phyloP scores from a whole-genome alignment of 371 early-diverging fungal genomes.

The Mortierella sp. region DNA sequence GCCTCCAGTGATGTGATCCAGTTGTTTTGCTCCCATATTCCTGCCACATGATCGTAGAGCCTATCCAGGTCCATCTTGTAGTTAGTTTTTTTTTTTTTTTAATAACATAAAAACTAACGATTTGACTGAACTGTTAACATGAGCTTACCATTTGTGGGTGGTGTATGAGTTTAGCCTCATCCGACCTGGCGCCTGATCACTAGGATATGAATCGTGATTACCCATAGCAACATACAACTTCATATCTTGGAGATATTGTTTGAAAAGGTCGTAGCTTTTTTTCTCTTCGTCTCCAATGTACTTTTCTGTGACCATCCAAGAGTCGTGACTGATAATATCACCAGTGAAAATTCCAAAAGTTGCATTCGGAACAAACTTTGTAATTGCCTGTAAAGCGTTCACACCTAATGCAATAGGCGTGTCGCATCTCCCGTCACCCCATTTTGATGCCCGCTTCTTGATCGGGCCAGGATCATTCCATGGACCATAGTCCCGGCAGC shows the following conservation, averaged over 20 bases:
- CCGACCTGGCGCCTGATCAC: conserved; percentile 46
- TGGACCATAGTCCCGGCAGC: conserved; percentile 50
- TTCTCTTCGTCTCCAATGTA: conserved; percentile 63
- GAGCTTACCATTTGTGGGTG: conserved; percentile 46
- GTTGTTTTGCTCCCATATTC: conserved; percentile 63
- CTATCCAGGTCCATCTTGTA: conserved; percentile 20
- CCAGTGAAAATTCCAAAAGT: conserved; percentile 70
- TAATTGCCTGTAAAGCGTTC: conserved; percentile 48
- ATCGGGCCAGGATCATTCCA: conserved; percentile 56
- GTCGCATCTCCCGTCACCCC: conserved; percentile 55
- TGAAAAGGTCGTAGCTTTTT: conserved; percentile 57
- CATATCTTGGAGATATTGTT: conserved; percentile 64
- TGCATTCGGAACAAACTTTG: conserved; percentile 39
- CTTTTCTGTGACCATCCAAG: conserved; percentile 61
- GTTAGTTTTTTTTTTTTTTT: not conserved
- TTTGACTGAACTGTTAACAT: not conserved
- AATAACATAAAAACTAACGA: conserved; percentile 2
- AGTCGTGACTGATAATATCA: conserved; percentile 71
- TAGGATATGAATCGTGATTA: conserved; percentile 66
- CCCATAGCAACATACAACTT: conserved; percentile 68
- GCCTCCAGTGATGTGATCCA: conserved; percentile 62
- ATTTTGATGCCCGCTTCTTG: conserved; percentile 51
- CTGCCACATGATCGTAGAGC: conserved; percentile 64
- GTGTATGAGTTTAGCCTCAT: conserved; percentile 25
- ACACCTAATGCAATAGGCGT: conserved; percentile 52